Evolutionary conservation across 768 basidiomycete species (phyloP), one percentile per base, ranked within the genome.

Genomic region (Dentipellis fragilis): DNA sequence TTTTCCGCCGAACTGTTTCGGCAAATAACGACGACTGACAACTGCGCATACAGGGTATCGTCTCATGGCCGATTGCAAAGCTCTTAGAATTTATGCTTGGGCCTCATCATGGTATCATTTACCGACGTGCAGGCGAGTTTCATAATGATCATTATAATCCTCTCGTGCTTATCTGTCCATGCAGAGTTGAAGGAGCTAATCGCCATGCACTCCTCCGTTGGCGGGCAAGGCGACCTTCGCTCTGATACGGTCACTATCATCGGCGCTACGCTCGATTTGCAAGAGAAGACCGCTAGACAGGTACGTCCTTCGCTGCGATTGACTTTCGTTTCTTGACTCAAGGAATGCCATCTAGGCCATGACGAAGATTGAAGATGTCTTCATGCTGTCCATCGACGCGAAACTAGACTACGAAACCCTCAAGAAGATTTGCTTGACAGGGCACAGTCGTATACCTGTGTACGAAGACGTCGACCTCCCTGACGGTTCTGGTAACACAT

Each of bases 181-280:
- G 34, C 53, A 57, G 70, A 95, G 65, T 76, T 95, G 29, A 92
- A 93, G 64, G 92, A 94, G 65, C 72, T 95, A 23, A 93, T 95
- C 56, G 89, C 90, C 1, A 82, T 94, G 80, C 93, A 95, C 59
- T 84, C 83, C 2, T 80, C 79, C 0, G 76, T 77, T 35, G 84
- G 80, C 5, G 74, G 84, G 0, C 85, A 84, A 56, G 91, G 90
- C 11, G 93, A 95, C 66, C 73, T 94, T 46, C 87, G 89, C 64
- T 80, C 72, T 1, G 92, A 94, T 65, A 94, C 92, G 0, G 88
- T 93, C 51, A 84, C 84, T 1, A 93, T 94, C 67, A 92, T 93
- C 39, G 90, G 91, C 16, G 89, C 88, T 0, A 90, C 90, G 0
- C 80, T 95, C 21, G 92, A 93, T 65, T 69, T 95, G 12, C 92